These are phyloP conservation scores for Hyphodiscus hymeniophilus DNA, from an alignment of 495 filamentous ascomycete species.

Conservation along the genomic window DNA sequence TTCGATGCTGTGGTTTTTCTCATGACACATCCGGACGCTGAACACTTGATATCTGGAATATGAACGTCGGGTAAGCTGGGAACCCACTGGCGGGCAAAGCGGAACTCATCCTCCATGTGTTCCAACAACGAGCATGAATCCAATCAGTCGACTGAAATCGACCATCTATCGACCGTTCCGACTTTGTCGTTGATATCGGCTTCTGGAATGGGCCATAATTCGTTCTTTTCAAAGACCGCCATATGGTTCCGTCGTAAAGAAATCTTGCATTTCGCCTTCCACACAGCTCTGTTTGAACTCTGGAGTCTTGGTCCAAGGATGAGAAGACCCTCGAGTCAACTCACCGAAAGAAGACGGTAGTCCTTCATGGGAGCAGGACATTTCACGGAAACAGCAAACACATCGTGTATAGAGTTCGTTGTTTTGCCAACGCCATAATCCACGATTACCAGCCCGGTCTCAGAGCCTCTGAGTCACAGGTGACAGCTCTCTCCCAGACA, in stretches of 20 bases:
- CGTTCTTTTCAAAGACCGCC: slow-evolving; percentile 33
- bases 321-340: slow-evolving; percentile 33
- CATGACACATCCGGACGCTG: no score
- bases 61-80: no score
- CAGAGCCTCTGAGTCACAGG: no score
- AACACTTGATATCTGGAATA: no score
- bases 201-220: not conserved
- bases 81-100: no score
- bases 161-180: slow-evolving; percentile 33
- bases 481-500: slow-evolving; percentile 32
- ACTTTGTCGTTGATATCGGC: slow-evolving; percentile 20
- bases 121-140: slow-evolving; percentile 36
- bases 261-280: slow-evolving; percentile 36
- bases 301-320: slow-evolving; percentile 29
- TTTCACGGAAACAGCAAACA: slow-evolving; percentile 41
- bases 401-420: slow-evolving; percentile 39
- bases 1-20: no score
- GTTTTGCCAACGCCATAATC: slow-evolving; percentile 38
- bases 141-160: slow-evolving; percentile 38
- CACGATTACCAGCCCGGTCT: slow-evolving; percentile 41
- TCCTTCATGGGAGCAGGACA: slow-evolving; percentile 32
- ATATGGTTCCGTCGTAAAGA: slow-evolving; percentile 33
- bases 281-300: slow-evolving; percentile 25
- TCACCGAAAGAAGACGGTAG: slow-evolving; percentile 37
- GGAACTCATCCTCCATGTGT: not conserved